phyloP scores from a whole-genome alignment of 805 yeast species.

The Candida bentonensis region DNA sequence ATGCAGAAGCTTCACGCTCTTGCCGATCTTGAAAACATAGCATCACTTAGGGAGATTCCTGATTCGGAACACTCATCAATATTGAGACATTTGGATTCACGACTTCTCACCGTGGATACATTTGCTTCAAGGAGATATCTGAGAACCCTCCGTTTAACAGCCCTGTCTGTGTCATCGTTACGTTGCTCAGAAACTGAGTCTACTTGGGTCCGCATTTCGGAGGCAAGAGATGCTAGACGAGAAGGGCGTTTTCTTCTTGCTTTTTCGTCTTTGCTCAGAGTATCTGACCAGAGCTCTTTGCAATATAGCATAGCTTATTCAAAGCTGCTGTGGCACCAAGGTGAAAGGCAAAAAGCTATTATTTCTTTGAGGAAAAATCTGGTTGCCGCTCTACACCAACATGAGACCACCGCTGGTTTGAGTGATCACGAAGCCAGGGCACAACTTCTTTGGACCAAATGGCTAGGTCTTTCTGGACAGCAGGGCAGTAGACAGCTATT shows the following conservation, averaged over 20 bases:
- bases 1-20: slow-evolving; percentile 46
- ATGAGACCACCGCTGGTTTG: slow-evolving; percentile 3
- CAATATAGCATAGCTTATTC: slow-evolving; percentile 9
- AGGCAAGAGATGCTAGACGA: slow-evolving; percentile 53
- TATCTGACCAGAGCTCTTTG: background rate
- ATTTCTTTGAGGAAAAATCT: slow-evolving; percentile 38
- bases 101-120: slow-evolving; percentile 26
- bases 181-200: slow-evolving; percentile 3
- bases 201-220: slow-evolving; percentile 28
- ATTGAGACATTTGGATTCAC: slow-evolving; percentile 9
- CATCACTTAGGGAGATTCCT: slow-evolving; percentile 8
- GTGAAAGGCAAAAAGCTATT: slow-evolving; percentile 75
- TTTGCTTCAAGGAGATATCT: slow-evolving; percentile 49
- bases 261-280: slow-evolving; percentile 31
- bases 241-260: slow-evolving; percentile 61
- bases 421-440: slow-evolving; percentile 25
- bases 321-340: slow-evolving; percentile 75
- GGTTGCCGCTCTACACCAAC: slow-evolving; percentile 9
- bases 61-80: background rate
- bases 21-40: slow-evolving; percentile 37
- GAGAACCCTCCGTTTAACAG: slow-evolving; percentile 44
- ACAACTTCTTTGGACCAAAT: slow-evolving; percentile 68
- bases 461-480: slow-evolving; percentile 81
- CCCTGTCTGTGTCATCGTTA: slow-evolving; percentile 18
- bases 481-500: slow-evolving; percentile 63